Evolutionary conservation across 2,329 filamentous ascomycete genomes (phyloP).

Genomic region (Xylaria sp.): DNA sequence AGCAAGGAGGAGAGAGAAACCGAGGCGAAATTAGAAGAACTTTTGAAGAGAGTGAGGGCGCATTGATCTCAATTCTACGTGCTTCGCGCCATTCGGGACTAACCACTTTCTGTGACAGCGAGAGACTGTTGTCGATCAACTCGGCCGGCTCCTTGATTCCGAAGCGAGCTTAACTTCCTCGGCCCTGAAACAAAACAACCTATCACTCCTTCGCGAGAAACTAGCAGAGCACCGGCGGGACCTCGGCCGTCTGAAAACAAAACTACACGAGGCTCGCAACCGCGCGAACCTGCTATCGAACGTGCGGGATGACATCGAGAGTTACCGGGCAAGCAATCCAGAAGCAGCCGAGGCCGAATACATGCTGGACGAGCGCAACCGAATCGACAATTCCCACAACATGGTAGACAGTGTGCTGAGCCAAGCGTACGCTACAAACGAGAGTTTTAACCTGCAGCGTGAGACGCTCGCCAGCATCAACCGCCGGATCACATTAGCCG

Average conservation of each 20-base stretch:
- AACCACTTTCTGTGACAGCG: constrained; percentile 64
- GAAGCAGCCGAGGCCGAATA: constrained; percentile 91
- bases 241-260: constrained; percentile 76
- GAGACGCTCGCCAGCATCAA: constrained; percentile 92
- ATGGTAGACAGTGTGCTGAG: constrained; percentile 90
- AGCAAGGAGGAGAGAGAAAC: constrained; percentile 84
- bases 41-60: constrained; percentile 77
- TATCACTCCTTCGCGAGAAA: constrained; percentile 89
- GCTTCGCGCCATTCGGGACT: constrained; percentile 21
- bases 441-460: constrained; percentile 86
- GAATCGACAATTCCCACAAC: constrained; percentile 88
- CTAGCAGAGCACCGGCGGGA: constrained; percentile 88
- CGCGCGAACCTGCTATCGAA: constrained; percentile 90
- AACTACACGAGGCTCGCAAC: constrained; percentile 81
- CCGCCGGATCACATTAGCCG: constrained; percentile 86
- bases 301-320: constrained; percentile 90
- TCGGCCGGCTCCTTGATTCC: constrained; percentile 89
- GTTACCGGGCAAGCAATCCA: constrained; percentile 85
- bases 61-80: not conserved
- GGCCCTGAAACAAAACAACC: constrained; percentile 96
- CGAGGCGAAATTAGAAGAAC: constrained; percentile 83
- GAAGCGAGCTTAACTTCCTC: constrained; percentile 88
- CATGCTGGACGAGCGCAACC: constrained; percentile 89
- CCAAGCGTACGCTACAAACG: constrained; percentile 96
- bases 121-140: constrained; percentile 81